phyloP scores from a whole-genome alignment of 345 rosid species.

The Syzygium jambos region DNA sequence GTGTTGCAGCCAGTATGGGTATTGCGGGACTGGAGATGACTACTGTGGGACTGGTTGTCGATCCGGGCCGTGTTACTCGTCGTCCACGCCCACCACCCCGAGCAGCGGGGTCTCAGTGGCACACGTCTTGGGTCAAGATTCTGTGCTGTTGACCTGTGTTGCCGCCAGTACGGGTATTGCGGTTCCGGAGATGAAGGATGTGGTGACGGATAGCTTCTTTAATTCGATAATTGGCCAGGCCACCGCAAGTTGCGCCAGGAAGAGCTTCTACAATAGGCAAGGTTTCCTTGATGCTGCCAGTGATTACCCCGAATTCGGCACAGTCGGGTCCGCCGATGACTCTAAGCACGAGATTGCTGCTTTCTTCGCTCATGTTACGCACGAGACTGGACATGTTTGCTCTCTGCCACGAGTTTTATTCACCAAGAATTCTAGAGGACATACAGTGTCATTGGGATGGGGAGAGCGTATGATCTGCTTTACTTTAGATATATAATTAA shows the following conservation, averaged over 20 bases:
- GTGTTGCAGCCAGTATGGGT: constrained; percentile 35
- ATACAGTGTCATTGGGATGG: too few species aligned
- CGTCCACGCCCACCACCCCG: constrained; percentile 22
- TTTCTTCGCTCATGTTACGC: constrained; percentile 75
- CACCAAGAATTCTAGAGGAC: not conserved
- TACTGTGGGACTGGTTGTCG: constrained; percentile 45
- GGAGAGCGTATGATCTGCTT: too few species aligned
- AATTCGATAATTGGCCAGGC: constrained; percentile 46
- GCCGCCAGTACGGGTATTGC: too few species aligned
- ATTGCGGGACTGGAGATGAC: constrained; percentile 24
- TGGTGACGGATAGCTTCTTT: constrained; percentile 46
- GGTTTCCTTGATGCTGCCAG: constrained; percentile 45
- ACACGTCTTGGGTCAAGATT: too few species aligned
- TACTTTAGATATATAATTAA: too few species aligned
- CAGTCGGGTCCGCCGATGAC: constrained; percentile 35
- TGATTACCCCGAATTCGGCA: constrained; percentile 43
- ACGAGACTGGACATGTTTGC: constrained; percentile 48
- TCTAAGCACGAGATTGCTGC: constrained; percentile 68
- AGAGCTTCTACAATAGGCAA: constrained; percentile 44
- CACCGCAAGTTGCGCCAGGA: constrained; percentile 39
- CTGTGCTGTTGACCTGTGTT: too few species aligned
- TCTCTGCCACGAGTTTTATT: not conserved
- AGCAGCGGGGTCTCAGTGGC: constrained; percentile 20
- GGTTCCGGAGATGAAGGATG: too few species aligned
- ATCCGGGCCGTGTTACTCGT: constrained; percentile 43